Conservation (phyloP, 2,329 filamentous ascomycete species). For the Diplodia intermedia region DNA sequence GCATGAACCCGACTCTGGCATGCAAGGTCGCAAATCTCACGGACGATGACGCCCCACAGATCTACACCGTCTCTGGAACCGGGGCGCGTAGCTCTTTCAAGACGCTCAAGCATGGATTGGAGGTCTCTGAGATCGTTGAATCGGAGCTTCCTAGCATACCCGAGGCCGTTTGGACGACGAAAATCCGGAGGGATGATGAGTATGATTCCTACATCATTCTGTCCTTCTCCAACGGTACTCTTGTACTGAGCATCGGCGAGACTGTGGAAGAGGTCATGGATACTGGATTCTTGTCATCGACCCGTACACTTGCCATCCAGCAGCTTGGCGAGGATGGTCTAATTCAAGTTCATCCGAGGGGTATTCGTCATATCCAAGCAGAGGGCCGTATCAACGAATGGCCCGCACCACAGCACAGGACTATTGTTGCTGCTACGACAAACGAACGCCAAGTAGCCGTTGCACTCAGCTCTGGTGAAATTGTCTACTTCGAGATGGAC, state of each 20-base stretch:
- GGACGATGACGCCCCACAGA: slow-evolving; percentile 92
- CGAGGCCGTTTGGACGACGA: slow-evolving; percentile 93
- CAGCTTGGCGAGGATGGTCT: slow-evolving; percentile 92
- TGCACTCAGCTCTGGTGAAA: slow-evolving; percentile 92
- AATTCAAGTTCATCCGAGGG: slow-evolving; percentile 94
- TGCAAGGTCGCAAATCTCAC: slow-evolving; percentile 91
- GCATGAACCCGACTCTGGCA: slow-evolving; percentile 89
- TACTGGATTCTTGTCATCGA: slow-evolving; percentile 87
- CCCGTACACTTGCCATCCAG: slow-evolving; percentile 89
- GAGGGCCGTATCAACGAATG: slow-evolving; percentile 85
- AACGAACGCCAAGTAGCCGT: slow-evolving; percentile 94
- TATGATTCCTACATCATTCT: slow-evolving; percentile 96
- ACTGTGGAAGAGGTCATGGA: slow-evolving; percentile 96
- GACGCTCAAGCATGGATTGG: slow-evolving; percentile 88
- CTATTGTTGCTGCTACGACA: slow-evolving; percentile 91
- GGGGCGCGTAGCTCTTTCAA: slow-evolving; percentile 90
- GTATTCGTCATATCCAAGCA: slow-evolving; percentile 86
- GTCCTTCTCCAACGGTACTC: slow-evolving; percentile 85
- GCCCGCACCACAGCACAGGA: slow-evolving; percentile 90
- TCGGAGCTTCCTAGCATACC: slow-evolving; percentile 89
- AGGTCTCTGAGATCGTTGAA: slow-evolving; percentile 94
- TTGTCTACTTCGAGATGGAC: slow-evolving; percentile 98
- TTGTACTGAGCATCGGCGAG: slow-evolving; percentile 94
- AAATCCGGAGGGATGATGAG: slow-evolving; percentile 78
- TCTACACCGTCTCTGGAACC: slow-evolving; percentile 89